Conservation (phyloP, 106 monocot genomes). For the Phalaenopsis aphrodite region DNA sequence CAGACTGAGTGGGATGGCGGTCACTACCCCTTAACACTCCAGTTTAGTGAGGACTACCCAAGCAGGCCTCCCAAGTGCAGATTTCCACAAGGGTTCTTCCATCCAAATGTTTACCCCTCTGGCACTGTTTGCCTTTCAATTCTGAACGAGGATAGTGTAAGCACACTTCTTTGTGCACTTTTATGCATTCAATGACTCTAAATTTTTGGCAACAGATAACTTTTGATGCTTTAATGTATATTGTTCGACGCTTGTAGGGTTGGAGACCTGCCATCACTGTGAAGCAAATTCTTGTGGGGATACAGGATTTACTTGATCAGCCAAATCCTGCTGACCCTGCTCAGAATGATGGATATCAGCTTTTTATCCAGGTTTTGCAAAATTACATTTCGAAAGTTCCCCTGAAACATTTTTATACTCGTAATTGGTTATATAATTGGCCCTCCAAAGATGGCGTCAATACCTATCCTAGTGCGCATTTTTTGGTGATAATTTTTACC, state of each 20-base stretch:
- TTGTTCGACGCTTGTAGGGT: conserved; percentile 33
- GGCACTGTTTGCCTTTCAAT: conserved; percentile 42
- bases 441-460: too few species aligned
- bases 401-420: too few species aligned
- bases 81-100: conserved; percentile 39
- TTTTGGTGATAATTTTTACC: too few species aligned
- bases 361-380: conserved; percentile 70
- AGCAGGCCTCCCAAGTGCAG: conserved; percentile 43
- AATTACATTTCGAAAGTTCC: not conserved
- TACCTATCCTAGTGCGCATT: too few species aligned
- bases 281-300: conserved; percentile 90
- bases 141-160: conserved; percentile 36
- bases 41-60: conserved; percentile 34
- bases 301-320: conserved; percentile 88
- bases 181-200: not conserved
- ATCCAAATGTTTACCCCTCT: conserved; percentile 36
- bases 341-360: conserved; percentile 86
- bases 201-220: not conserved
- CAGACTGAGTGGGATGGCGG: conserved; percentile 43
- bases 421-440: too few species aligned
- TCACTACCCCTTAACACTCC: conserved; percentile 22
- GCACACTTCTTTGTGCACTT: not conserved
- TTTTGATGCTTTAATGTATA: not conserved
- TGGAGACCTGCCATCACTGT: conserved; percentile 98
- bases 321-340: conserved; percentile 93